These are phyloP conservation scores for Spencermartinsiella europaea DNA, from an alignment of 805 yeast genomes.

Conservation along the genomic window DNA sequence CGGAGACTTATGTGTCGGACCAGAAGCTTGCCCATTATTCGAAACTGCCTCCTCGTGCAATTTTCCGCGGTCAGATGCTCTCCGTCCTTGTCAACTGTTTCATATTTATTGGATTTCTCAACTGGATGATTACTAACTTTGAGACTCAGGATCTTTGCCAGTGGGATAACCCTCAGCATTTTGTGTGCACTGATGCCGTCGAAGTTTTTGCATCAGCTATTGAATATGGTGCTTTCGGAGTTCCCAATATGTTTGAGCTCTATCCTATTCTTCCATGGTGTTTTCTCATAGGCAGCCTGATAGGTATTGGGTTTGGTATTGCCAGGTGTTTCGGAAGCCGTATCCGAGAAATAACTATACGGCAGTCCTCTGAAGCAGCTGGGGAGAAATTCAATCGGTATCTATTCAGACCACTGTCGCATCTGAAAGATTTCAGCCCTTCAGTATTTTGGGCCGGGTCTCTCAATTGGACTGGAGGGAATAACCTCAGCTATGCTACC, in stretches of 20 bases:
- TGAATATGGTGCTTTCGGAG: conserved; percentile 42
- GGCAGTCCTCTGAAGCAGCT: conserved; percentile 12
- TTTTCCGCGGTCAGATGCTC: conserved; percentile 37
- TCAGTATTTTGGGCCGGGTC: conserved; percentile 43
- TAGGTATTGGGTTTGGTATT: conserved; percentile 22
- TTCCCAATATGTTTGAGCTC: conserved; percentile 31
- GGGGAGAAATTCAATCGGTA: conserved; percentile 21
- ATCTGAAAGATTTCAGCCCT: conserved; percentile 42
- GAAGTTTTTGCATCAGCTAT: conserved; percentile 47
- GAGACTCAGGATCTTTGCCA: conserved; percentile 36
- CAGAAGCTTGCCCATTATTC: conserved; percentile 44
- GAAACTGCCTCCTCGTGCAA: conserved; percentile 38
- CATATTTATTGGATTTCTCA: conserved; percentile 29
- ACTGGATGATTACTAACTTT: conserved; percentile 31
- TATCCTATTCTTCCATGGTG: conserved; percentile 51
- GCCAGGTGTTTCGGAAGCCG: conserved; percentile 19
- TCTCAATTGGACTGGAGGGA: conserved; percentile 19
- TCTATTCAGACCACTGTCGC: conserved; percentile 4
- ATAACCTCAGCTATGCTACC: conserved; percentile 35
- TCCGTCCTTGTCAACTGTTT: conserved; percentile 36
- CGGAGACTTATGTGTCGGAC: conserved; percentile 54
- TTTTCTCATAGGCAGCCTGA: conserved; percentile 48
- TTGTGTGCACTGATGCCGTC: conserved; percentile 33
- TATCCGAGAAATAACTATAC: conserved; percentile 30
- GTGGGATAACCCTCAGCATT: conserved; percentile 30